phyloP scores from a whole-genome alignment of 257 asterid genomes.

The Eucommia ulmoides region DNA sequence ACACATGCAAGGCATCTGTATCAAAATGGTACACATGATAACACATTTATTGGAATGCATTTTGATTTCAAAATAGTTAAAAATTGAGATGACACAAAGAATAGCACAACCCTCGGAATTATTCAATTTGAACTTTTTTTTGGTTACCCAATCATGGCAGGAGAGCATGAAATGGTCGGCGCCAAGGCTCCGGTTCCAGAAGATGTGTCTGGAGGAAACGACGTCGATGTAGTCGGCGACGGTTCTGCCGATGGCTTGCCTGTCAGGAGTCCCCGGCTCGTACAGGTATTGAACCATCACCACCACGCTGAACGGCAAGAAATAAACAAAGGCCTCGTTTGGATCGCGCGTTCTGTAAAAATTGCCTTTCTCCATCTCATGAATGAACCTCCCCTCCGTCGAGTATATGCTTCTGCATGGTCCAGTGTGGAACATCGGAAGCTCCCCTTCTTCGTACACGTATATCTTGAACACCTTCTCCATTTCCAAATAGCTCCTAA shows the following conservation, averaged over 20 bases:
- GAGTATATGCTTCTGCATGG: constrained; percentile 77
- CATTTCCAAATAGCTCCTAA: constrained; percentile 72
- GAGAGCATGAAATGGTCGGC: constrained; percentile 88
- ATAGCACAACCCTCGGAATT: not conserved
- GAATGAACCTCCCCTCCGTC: constrained; percentile 70
- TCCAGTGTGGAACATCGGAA: constrained; percentile 69
- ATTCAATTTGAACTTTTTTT: not conserved
- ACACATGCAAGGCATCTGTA: no score
- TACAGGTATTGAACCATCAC: constrained; percentile 52
- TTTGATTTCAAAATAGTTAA: not conserved
- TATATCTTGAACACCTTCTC: constrained; percentile 69
- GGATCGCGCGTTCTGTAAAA: constrained; percentile 47
- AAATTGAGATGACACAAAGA: not conserved
- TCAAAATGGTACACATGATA: no score
- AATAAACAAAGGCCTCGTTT: constrained; percentile 58
- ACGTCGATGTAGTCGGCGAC: constrained; percentile 50
- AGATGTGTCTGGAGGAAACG: constrained; percentile 45
- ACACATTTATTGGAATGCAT: not conserved
- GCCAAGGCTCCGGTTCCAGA: constrained; percentile 70
- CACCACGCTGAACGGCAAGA: constrained; percentile 75
- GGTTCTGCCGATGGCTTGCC: constrained; percentile 35
- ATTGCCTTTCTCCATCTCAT: constrained; percentile 52
- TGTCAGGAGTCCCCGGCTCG: constrained; percentile 28
- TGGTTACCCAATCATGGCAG: constrained; percentile 93
- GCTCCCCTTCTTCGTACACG: constrained; percentile 76